A percentile compares a stretch with the other conserved stretches of the same genome.
Evolutionary conservation across 2,329 filamentous ascomycete species (phyloP).

Genomic region (Clathrospora elynae): DNA sequence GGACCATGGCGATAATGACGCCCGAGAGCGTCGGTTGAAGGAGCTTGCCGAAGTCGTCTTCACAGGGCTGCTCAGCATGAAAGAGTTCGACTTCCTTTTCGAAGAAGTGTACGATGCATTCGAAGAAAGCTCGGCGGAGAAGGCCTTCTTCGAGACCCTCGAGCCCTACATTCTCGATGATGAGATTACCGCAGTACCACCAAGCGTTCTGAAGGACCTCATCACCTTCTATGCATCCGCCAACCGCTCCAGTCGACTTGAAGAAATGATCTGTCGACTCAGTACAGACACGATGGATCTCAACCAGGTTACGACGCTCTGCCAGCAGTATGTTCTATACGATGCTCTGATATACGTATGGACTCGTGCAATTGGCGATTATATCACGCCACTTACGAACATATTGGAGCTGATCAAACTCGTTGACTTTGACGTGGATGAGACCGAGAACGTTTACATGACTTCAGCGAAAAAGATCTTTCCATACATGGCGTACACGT

Average conservation of each 20-base stretch:
- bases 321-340: conserved; percentile 89
- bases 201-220: conserved; percentile 82
- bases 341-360: conserved; percentile 96
- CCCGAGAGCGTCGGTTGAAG: conserved; percentile 66
- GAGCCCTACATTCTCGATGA: conserved; percentile 86
- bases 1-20: conserved; percentile 55
- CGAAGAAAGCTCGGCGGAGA: conserved; percentile 73
- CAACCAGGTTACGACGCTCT: conserved; percentile 87
- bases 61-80: conserved; percentile 76
- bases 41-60: conserved; percentile 86
- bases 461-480: conserved; percentile 88
- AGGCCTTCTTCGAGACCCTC: conserved; percentile 83
- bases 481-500: conserved; percentile 87
- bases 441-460: conserved; percentile 65
- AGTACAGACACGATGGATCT: conserved; percentile 90
- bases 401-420: conserved; percentile 68
- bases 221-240: conserved; percentile 79
- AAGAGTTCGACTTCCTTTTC: conserved; percentile 82
- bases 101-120: conserved; percentile 90
- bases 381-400: conserved; percentile 87
- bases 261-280: conserved; percentile 93
- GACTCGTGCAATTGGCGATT: conserved; percentile 88
- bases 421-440: conserved; percentile 61
- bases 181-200: conserved; percentile 75
- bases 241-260: conserved; percentile 76